phyloP scores from a whole-genome alignment of 2,329 filamentous ascomycete genomes.

The Aspergillus hiratsukae region DNA sequence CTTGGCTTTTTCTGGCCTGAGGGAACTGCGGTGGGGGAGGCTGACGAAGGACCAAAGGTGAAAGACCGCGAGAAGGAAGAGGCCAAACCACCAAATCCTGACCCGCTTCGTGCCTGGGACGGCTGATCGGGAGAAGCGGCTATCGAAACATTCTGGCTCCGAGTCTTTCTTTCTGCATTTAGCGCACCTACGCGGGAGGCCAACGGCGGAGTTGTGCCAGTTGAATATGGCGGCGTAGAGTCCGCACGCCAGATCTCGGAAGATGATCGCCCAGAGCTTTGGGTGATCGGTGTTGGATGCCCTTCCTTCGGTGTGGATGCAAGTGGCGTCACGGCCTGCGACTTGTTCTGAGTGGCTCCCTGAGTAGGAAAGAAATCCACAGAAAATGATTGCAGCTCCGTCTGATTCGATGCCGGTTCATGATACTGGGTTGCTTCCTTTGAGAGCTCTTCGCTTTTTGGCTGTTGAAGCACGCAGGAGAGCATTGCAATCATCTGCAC shows the following conservation, averaged over 20 bases:
- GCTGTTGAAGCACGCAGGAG: constrained; percentile 55
- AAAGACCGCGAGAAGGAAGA: constrained; percentile 45
- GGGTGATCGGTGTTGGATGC: constrained; percentile 27
- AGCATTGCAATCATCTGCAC: constrained; percentile 64
- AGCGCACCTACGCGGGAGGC: constrained; percentile 39
- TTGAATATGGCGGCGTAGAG: constrained; percentile 50
- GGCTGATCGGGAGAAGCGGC: constrained; percentile 41
- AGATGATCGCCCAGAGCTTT: constrained; percentile 49
- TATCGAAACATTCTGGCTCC: constrained; percentile 37
- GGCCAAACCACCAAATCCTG: constrained; percentile 40
- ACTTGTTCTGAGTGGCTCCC: constrained; percentile 40
- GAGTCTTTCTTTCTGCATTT: constrained; percentile 38
- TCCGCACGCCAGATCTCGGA: constrained; percentile 49
- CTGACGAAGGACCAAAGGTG: constrained; percentile 40
- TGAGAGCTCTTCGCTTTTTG: constrained; percentile 39
- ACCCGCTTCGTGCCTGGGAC: constrained; percentile 34
- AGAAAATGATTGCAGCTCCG: constrained; percentile 43
- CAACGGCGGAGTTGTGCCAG: constrained; percentile 49
- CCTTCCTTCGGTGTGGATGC: constrained; percentile 32
- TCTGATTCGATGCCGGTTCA: constrained; percentile 29
- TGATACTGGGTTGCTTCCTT: constrained; percentile 10
- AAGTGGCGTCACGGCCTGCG: constrained; percentile 33
- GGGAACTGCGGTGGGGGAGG: constrained; percentile 37
- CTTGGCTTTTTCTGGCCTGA: constrained; percentile 34
- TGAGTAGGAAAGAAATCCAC: constrained; percentile 45